Base-by-base conservation (phyloP, 2,329 filamentous ascomycete species). In the Ceratocystis alfenasii region DNA sequence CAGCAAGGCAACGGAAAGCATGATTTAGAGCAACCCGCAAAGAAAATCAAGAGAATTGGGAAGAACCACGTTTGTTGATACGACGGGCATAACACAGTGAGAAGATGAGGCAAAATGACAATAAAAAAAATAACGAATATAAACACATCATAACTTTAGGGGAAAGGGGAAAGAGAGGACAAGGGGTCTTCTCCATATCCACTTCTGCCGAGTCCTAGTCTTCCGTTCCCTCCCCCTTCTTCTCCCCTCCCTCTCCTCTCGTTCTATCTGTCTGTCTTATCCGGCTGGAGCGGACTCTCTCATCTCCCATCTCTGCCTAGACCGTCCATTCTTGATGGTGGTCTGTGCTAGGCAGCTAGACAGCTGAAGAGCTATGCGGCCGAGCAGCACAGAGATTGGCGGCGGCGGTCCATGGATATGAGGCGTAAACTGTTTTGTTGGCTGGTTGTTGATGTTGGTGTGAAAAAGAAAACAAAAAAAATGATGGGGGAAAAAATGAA, bases 281-380 rank as follows among this genome's bases (percentile, higher is more conserved):
- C 66, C 66, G 66, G 48, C 66, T 67, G 66, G 66, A 36, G 60
- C 66, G 66, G 66, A 67, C 63, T 67, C 66, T 67, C 63, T 28
- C 44, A 55, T 17, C 44, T 55, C 17, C 61, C 55, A 22, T 50
- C 64, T 53, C 41, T 46, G 17, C 12, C 30, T 25, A 48, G n/a
- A 30, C 25, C n/a, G 46, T n/a, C 46, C 25, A 33, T 41, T 41
- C 36, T 12, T 12, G 36, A 12, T 41, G 15, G 10, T 20, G 44
- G 36, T 45, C 46, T 36, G 48, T 15, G 30, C 60, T 48, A 8
- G 22, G 36, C 20, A 53, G 36, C 46, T 17, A 17, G 22, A 50
- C 25, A 41, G 36, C 36, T 15, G 36, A 41, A 41, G 10, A 41
- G 36, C 36, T 41, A 41, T 41, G 36, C 1, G 3, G 8, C 10